Percentiles rank a stretch among this genome's conserved stretches.
These are phyloP conservation scores for Cladosporium colombiae DNA, from an alignment of 2,329 filamentous ascomycete species.

Conservation along the genomic window DNA sequence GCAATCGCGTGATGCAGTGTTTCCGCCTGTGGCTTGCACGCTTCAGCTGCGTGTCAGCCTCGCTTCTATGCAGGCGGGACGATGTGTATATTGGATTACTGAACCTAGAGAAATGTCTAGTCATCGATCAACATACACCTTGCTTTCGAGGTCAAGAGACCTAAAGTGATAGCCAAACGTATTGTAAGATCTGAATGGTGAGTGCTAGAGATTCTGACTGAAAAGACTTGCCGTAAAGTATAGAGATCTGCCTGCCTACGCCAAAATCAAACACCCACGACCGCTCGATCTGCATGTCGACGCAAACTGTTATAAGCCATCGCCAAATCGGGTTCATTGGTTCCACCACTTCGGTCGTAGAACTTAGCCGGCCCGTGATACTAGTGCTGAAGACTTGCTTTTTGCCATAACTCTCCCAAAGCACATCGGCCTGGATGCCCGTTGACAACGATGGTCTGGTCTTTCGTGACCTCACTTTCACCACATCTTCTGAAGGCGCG, in stretches of 20 bases:
- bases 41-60: constrained; percentile 1
- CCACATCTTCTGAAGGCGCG: neutral
- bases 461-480: neutral
- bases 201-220: neutral
- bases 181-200: neutral
- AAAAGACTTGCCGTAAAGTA: neutral
- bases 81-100: neutral
- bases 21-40: neutral
- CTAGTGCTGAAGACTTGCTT: neutral
- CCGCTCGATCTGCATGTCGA: neutral
- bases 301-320: neutral
- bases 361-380: neutral
- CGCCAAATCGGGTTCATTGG: neutral
- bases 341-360: neutral
- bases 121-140: neutral
- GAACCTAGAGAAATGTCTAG: neutral
- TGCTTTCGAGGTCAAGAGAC: neutral
- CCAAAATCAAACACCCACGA: neutral
- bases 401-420: neutral
- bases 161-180: neutral
- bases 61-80: neutral
- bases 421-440: neutral
- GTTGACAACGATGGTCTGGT: neutral
- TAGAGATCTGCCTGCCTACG: neutral
- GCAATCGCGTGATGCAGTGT: neutral